These are phyloP conservation scores for Amphirosellinia nigrospora DNA, from an alignment of 495 filamentous ascomycete species.

Conservation along the genomic window DNA sequence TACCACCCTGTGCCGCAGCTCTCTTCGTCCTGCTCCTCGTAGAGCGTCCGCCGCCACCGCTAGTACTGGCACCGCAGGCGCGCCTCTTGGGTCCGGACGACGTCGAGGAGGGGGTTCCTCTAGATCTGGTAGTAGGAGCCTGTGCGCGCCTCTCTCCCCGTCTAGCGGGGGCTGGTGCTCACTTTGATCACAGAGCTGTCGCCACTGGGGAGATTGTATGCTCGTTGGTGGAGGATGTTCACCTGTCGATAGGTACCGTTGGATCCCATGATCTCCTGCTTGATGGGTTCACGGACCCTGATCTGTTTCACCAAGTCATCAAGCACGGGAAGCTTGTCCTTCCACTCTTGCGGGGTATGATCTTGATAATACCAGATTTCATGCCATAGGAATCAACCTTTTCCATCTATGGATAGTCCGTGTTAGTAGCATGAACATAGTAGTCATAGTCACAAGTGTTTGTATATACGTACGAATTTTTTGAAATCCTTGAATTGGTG, in stretches of 20 bases:
- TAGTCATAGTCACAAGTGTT: slow-evolving; percentile 5
- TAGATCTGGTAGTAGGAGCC: slow-evolving; percentile 56
- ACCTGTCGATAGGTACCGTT: slow-evolving; percentile 94
- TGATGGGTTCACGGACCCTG: slow-evolving; percentile 94
- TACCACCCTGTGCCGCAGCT: slow-evolving; percentile 39
- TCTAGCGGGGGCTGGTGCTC: slow-evolving; percentile 93
- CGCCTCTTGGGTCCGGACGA: slow-evolving; percentile 32
- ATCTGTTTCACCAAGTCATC: slow-evolving; percentile 89
- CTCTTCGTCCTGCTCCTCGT: slow-evolving; percentile 40
- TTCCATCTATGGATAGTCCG: slow-evolving; percentile 57
- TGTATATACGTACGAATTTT: slow-evolving; percentile 73
- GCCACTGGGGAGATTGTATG: slow-evolving; percentile 98
- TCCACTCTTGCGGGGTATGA: slow-evolving; percentile 97
- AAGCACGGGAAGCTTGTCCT: slow-evolving; percentile 73
- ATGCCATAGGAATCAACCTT: slow-evolving; percentile 94
- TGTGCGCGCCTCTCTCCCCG: slow-evolving; percentile 86
- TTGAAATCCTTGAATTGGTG: slow-evolving; percentile 92
- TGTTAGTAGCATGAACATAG: slow-evolving; percentile 17
- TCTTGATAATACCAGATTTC: slow-evolving; percentile 95
- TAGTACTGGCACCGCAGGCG: slow-evolving; percentile 21
- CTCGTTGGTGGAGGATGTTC: slow-evolving; percentile 92
- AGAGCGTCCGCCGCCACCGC: slow-evolving; percentile 48
- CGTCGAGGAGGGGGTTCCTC: slow-evolving; percentile 36
- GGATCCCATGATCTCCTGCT: slow-evolving; percentile 93
- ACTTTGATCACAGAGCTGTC: slow-evolving; percentile 84